Conservation (phyloP, 768 basidiomycete genomes). For the Naematelia encephala region DNA sequence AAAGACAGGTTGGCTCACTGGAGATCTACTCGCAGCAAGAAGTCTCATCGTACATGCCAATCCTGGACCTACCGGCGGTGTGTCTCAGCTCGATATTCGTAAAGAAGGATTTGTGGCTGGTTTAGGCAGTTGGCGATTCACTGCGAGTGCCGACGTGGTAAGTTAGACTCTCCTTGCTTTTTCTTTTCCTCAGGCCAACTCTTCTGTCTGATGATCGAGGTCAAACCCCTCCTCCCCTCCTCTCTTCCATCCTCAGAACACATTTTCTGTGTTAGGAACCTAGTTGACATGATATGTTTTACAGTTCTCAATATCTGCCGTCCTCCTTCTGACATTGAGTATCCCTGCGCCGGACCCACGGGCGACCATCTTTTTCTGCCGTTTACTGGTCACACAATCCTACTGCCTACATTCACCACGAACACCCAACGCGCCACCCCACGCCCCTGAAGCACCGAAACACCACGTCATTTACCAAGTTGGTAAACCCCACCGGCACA, state of each 20-base stretch:
- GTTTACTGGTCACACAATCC: slow-evolving; percentile 35
- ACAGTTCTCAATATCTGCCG: slow-evolving; percentile 45
- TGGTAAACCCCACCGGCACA: slow-evolving; percentile 23
- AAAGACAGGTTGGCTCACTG: slow-evolving; percentile 39
- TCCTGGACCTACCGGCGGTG: slow-evolving; percentile 31
- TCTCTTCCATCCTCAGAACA: slow-evolving; percentile 1
- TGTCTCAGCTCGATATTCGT: slow-evolving; percentile 25
- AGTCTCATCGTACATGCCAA: slow-evolving; percentile 42
- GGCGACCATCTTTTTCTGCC: slow-evolving; percentile 44
- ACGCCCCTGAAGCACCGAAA: slow-evolving; percentile 19
- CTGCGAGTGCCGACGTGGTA: slow-evolving; percentile 36
- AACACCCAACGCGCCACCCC: slow-evolving; percentile 33
- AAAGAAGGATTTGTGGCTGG: slow-evolving; percentile 43
- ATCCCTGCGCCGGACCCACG: slow-evolving; percentile 34
- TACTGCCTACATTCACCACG: slow-evolving; percentile 39
- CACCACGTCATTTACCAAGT: slow-evolving; percentile 37
- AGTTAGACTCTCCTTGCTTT: slow-evolving; percentile 11
- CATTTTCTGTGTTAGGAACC: not conserved
- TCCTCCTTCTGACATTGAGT: slow-evolving; percentile 25
- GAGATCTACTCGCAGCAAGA: slow-evolving; percentile 31
- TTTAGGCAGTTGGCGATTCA: slow-evolving; percentile 31
- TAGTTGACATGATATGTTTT: not conserved
- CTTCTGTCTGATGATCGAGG: not conserved
- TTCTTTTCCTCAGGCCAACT: not conserved
- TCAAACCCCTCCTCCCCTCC: not conserved